Conservation (phyloP, 2,329 filamentous ascomycete species). For the Ceratocystis eucalypticola region DNA sequence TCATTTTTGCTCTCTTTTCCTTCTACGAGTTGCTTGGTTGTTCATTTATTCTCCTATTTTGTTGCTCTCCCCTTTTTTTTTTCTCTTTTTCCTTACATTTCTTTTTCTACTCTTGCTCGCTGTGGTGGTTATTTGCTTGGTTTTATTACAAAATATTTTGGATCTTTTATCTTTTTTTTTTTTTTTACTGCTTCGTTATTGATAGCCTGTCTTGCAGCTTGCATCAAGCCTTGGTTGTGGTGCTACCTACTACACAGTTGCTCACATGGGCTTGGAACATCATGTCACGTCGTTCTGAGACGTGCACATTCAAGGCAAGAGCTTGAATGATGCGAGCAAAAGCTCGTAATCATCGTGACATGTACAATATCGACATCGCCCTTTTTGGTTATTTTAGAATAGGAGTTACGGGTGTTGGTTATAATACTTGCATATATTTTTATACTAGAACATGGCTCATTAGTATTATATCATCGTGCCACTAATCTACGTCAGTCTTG, state of each 20-base stretch:
- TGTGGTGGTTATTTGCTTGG: background rate
- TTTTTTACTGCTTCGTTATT: slow-evolving; percentile 7
- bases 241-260: background rate
- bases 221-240: background rate
- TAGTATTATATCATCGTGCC: background rate
- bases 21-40: background rate
- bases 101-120: background rate
- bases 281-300: background rate
- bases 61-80: background rate
- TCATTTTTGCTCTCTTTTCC: background rate
- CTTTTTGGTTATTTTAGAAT: background rate
- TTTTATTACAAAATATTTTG: slow-evolving; percentile 4
- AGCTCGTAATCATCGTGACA: background rate
- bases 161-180: background rate
- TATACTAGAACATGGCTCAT: background rate
- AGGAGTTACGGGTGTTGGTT: background rate
- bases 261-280: no score
- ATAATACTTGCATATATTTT: background rate
- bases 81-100: slow-evolving; percentile 1
- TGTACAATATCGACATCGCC: background rate
- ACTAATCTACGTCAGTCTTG: no score
- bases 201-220: background rate
- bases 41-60: slow-evolving; percentile 4
- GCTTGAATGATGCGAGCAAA: background rate
- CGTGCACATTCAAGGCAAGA: background rate